Percentiles rank a stretch among this genome's conserved stretches.
These are phyloP conservation scores for Phyllosticta citriasiana DNA, from an alignment of 2,329 filamentous ascomycete species.

Conservation along the genomic window DNA sequence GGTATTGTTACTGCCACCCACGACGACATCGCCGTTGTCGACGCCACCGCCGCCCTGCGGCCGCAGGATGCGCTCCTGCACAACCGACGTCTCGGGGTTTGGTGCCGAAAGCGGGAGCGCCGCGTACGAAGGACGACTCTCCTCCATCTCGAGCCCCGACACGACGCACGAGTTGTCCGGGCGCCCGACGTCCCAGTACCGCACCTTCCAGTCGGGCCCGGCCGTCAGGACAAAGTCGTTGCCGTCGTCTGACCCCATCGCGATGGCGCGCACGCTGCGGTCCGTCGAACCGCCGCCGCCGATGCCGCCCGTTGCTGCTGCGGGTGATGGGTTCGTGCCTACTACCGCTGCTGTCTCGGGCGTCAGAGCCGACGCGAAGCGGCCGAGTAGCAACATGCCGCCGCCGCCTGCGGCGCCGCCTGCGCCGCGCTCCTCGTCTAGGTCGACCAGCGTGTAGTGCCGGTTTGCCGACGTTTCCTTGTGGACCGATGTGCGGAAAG, in stretches of 20 bases:
- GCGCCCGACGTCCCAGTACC: slow-evolving; percentile 83
- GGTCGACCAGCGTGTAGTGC: slow-evolving; percentile 61
- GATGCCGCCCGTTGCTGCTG: slow-evolving; percentile 21
- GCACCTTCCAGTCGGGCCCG: slow-evolving; percentile 79
- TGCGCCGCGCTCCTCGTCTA: slow-evolving; percentile 57
- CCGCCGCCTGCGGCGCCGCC: slow-evolving; percentile 24
- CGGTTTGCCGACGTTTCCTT: slow-evolving; percentile 35
- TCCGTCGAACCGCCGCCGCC: slow-evolving; percentile 37
- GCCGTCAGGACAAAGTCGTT: slow-evolving; percentile 77
- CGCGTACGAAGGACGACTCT: slow-evolving; percentile 13
- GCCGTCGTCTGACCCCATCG: slow-evolving; percentile 61
- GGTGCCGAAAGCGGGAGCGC: slow-evolving; percentile 3
- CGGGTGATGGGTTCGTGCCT: not conserved
- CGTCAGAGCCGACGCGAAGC: slow-evolving; percentile 63
- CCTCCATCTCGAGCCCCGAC: slow-evolving; percentile 54
- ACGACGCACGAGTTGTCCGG: slow-evolving; percentile 71
- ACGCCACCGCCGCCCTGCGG: not conserved
- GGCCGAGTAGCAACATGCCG: slow-evolving; percentile 59
- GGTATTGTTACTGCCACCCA: not conserved
- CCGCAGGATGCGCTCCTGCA: slow-evolving; percentile 5
- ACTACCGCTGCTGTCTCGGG: not conserved
- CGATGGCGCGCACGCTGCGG: slow-evolving; percentile 64
- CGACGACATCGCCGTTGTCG: not conserved
- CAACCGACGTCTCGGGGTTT: slow-evolving; percentile 7
- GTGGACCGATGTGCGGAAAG: slow-evolving; percentile 54